Base-by-base conservation (phyloP, 1,284 basidiomycete species). In the Somion occarium region DNA sequence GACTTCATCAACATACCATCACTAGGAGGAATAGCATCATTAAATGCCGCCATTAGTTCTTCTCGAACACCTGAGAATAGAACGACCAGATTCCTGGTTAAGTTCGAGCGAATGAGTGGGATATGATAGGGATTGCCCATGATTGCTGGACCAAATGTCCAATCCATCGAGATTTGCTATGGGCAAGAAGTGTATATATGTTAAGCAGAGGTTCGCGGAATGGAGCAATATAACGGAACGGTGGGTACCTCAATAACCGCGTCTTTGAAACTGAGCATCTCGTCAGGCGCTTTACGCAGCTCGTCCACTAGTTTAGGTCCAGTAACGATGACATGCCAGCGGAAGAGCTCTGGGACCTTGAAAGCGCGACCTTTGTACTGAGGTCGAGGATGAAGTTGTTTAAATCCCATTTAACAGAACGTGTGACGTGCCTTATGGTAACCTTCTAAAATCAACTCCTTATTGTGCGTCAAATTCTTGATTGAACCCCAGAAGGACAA, bases 291-390 rank as follows among this genome's bases (percentile, higher is more conserved):
- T 34, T 57, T 64, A 5, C 64, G 62, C 4, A 73, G 52, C 42
- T 73, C 71, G 1, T 72, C 67, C 2, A 69, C 60, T 49, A 69
- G 59, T 42, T 66, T 49, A 0, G 60, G 55, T 3, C 61, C 64
- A n/a, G 59, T 63, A 19, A 70, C 60, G 3, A 73, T 53, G 25
- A 72, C 56, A 2, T 61, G 48, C 70, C 68, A 73, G 2, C 55
- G 50, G 41, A 59, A 58, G 3, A 66, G 50, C n/a, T 60, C 48
- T 0, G 69, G 59, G 4, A 72, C 53, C 52, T 69, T 69, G 63
- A 70, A 73, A 2, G 56, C 56, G 9, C 56, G 47, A 23, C 57
- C 60, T 45, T 58, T 54, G 54, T 62, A 56, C 61, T 63, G 30
- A n/a, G n/a, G n/a, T n/a, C n/a, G n/a, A n/a, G n/a, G n/a, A n/a